Conservation (phyloP, 768 basidiomycete genomes). For the Tephrocybe rancida region DNA sequence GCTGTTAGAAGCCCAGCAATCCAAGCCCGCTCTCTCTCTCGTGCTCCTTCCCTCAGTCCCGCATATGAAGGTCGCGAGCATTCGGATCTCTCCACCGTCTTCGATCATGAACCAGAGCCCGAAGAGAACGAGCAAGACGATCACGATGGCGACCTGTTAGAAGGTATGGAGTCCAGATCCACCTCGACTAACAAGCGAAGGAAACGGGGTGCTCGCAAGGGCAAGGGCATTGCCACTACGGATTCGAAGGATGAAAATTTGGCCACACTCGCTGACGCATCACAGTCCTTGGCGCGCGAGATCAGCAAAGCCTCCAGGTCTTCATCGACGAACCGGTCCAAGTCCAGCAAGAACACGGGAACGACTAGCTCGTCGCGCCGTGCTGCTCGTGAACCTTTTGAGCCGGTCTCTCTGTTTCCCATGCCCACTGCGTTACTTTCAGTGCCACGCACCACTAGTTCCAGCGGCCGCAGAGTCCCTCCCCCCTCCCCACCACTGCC, state of each 20-base stretch:
- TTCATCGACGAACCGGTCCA: constrained; percentile 38
- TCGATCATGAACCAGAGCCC: constrained; percentile 50
- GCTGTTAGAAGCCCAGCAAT: constrained; percentile 55
- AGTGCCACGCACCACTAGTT: constrained; percentile 22
- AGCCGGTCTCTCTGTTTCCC: constrained; percentile 49
- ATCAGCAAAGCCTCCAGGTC: constrained; percentile 68
- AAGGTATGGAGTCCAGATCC: constrained; percentile 53
- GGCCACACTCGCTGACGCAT: constrained; percentile 74
- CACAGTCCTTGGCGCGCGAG: constrained; percentile 83
- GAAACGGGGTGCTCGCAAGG: constrained; percentile 85
- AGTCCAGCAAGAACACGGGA: constrained; percentile 30
- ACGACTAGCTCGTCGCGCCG: constrained; percentile 23
- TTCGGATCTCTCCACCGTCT: constrained; percentile 54
- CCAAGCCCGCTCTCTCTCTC: constrained; percentile 57
- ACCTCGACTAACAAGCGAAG: constrained; percentile 78
- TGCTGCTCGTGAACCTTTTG: constrained; percentile 34
- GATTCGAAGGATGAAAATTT: constrained; percentile 57
- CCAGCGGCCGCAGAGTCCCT: constrained; percentile 15
- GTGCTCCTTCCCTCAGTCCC: constrained; percentile 64
- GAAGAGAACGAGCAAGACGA: constrained; percentile 49
- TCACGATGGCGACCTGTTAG: constrained; percentile 35
- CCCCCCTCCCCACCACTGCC: constrained; percentile 21
- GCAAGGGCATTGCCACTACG: constrained; percentile 58
- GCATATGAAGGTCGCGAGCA: constrained; percentile 44
- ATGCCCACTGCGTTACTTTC: constrained; percentile 37